A percentile compares a stretch with the other conserved stretches of the same genome.
phyloP scores from a whole-genome alignment of 2,329 filamentous ascomycete species.

The Aspergillus sp. region DNA sequence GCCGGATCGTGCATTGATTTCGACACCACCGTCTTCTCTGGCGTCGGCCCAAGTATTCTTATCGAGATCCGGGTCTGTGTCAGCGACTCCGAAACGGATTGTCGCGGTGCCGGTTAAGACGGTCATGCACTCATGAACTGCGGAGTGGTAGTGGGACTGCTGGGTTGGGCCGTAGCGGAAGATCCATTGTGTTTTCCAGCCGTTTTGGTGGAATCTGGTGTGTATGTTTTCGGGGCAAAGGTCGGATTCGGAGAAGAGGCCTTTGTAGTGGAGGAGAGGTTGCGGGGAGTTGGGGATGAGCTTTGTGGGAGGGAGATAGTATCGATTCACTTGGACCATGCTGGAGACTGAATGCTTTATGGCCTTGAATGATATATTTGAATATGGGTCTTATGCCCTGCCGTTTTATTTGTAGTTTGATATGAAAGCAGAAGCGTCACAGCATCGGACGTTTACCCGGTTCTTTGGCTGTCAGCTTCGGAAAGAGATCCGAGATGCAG shows the following conservation, averaged over 20 bases:
- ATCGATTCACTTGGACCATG: conserved; percentile 7
- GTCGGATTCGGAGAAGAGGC: conserved; percentile 29
- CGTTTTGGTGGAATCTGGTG: conserved; percentile 44
- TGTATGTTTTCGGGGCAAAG: conserved; percentile 41
- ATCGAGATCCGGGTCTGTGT: conserved; percentile 21
- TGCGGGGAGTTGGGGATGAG: conserved; percentile 48
- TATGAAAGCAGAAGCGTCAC: not conserved
- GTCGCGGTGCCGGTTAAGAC: conserved; percentile 48
- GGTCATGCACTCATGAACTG: conserved; percentile 52
- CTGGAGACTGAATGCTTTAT: not conserved
- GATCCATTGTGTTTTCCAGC: conserved; percentile 52
- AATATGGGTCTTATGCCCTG: not conserved
- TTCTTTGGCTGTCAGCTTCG: not conserved
- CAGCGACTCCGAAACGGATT: conserved; percentile 51
- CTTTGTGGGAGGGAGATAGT: conserved; percentile 36
- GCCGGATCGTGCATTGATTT: conserved; percentile 43
- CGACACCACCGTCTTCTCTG: conserved; percentile 44
- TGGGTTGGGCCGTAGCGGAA: conserved; percentile 52
- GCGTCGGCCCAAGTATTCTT: conserved; percentile 9
- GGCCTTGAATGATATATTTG: not conserved
- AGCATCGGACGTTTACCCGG: not conserved
- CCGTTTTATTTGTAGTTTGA: not conserved
- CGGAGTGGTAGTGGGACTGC: conserved; percentile 51
- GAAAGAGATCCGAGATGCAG: not conserved
- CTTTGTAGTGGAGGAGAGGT: conserved; percentile 49